Evolutionary conservation across 768 basidiomycete genomes (phyloP), one percentile per base, ranked within the genome.

Genomic region (Megacollybia marginata): DNA sequence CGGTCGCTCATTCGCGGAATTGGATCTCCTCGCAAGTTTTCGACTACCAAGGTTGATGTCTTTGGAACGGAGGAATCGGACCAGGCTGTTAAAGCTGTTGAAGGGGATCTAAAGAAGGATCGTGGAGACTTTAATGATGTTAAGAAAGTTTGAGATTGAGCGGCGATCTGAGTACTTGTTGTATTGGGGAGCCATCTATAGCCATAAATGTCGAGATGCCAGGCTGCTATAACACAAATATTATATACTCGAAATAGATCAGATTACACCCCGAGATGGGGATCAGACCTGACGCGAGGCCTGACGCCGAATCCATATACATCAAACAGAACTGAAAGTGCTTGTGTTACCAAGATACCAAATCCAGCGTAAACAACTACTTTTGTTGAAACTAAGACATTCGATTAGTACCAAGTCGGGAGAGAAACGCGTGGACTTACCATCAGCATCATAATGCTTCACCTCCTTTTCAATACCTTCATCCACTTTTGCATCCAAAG

Each of bases 361-460:
- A 98, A 94, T 0, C 94, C 93, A 46, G 78, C 75, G 62, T 97
- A 95, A 5, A 94, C 92, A 42, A 91, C 80, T 11, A 93, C 82
- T 69, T 93, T 94, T 23, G 92, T 93, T 54, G 93, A 65, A 8
- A 93, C 91, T 92, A 52, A 12, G 32, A 54, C 44, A 40, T 51
- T 32, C 33, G 33, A 59, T 47, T 47, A 40, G 49, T 49, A 43
- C 44, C 18, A 44, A 49, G 45, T 42, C 28, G 48, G 53, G 13
- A 32, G 32, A 48, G 40, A 34, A n/a, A 31, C 9, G 28, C 31
- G 38, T 31, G 36, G 16, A 70, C 80, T 54, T 49, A 89, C 90
- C 90, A 65, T 89, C 88, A 11, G 86, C 89, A 67, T 92, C 91
- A 57, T 91, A 90, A 66, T 88, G 88, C 50, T 82, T 87, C 40